Evolutionary conservation across 2,329 filamentous ascomycete species (phyloP), one percentile per base, ranked within the genome.

Genomic region (Aspergillus ibericus): DNA sequence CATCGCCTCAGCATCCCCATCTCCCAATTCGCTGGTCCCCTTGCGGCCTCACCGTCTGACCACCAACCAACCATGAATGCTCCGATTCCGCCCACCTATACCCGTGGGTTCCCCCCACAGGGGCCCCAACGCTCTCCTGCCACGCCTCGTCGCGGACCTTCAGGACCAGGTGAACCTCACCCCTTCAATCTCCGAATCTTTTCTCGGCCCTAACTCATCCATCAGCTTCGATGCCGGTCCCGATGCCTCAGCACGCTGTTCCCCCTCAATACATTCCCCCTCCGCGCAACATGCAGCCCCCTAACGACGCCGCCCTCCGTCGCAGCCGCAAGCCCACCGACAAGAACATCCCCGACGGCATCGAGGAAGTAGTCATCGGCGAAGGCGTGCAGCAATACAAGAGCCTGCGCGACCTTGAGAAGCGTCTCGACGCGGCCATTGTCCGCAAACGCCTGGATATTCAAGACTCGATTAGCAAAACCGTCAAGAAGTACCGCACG

Each of bases 401-500:
- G 70, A 87, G 89, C 58, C 78, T 99, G 72, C 87, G 92, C 71
- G 92, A 96, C 65, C 81, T 96, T 59, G 95, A 99, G 82, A 88
- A 91, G 70, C 85, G 88, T 55, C 81, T 99, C 56, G 95, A 99
- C 79, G 91, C 93, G 40, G 90, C 91, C 16, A 96, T 97, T 83
- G 93, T 95, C 75, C 88, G 93, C 71, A 99, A 99, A 81, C 85
- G 93, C 61, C 80, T 99, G 61, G 95, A 99, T 72, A 88, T 97
- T 62, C 85, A 91, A 63, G 93, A 98, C 72, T 88, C 87, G 44
- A 85, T 91, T 55, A 90, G 85, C 72, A 86, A 88, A 63, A 88
- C 88, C 61, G 82, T 86, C 60, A 95, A 91, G 85, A 86, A 90
- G 65, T 89, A 88, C 75, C 90, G 89, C 71, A 96, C 92, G 2